phyloP scores from a whole-genome alignment of 169 alveolate species.

The Plasmodium gonderi region DNA sequence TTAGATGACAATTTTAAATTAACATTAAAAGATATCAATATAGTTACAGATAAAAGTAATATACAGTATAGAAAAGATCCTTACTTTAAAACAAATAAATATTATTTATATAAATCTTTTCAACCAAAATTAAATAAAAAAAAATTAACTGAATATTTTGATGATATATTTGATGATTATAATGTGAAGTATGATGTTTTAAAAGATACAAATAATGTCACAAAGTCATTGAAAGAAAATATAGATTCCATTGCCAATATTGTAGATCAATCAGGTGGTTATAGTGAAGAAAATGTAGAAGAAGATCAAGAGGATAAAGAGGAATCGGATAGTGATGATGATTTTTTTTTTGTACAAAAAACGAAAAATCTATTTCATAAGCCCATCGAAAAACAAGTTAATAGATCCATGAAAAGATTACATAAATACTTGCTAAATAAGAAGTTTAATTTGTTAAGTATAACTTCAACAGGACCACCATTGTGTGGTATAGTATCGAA shows the following conservation, averaged over 20 bases:
- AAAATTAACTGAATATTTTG: conserved; percentile 11
- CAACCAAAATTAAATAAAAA: background rate
- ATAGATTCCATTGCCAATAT: background rate
- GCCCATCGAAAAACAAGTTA: background rate
- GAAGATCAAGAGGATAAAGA: background rate
- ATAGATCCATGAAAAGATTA: conserved; percentile 22
- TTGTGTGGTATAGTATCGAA: conserved; percentile 22
- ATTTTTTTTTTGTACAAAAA: background rate
- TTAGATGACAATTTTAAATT: conserved; percentile 45
- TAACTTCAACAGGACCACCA: conserved; percentile 49
- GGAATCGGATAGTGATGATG: background rate
- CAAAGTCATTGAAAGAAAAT: background rate
- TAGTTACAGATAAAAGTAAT: conserved; percentile 22
- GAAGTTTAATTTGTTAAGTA: conserved; percentile 21
- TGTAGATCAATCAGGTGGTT: background rate
- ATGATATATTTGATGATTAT: conserved; percentile 39
- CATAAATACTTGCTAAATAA: conserved; percentile 48
- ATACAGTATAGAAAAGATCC: conserved; percentile 40
- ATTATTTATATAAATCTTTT: conserved; percentile 29
- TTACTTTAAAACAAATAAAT: conserved; percentile 6
- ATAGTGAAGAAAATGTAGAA: background rate
- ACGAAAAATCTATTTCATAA: too few species aligned
- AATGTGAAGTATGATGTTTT: conserved; percentile 7
- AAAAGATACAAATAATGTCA: background rate
- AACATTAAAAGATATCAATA: conserved; percentile 28